Base-by-base conservation (phyloP, 176 grass and related monocot species). In the maize (Zea mays) region DNA sequence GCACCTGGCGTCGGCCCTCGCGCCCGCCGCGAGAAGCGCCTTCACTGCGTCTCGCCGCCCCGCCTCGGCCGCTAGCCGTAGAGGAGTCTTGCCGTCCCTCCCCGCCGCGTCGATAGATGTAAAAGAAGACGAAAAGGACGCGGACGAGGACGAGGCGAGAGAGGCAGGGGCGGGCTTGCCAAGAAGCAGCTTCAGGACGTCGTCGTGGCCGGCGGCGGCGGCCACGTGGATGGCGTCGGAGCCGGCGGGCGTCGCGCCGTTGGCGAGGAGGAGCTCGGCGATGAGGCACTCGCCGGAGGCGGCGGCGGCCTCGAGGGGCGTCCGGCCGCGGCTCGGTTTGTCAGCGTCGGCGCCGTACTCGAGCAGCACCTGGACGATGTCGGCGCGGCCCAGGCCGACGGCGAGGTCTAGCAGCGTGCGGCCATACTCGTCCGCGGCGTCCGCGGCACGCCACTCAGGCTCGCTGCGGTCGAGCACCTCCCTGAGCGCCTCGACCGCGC, bases 311-410 rank as follows among this genome's bases (percentile, higher is more conserved):
- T 93, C 91, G 36, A 93, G 78, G 0, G 91, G 91, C 5, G 91
- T 85, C 6, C 81, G 34, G 0, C 84, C 78, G 9, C 74, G 74
- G 74, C 85, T 87, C 1, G 81, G 85, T 39, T 86, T 81, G 46
- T 90, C 87, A n/a, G 88, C 81, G 85, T 93, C 85, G 5, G 91
- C 84, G 8, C 84, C 87, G 70, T 90, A 93, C 77, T 93, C 91
- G 70, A 93, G 91, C 5, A 93, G 78, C 17, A 90, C 84, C 87
- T 93, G 91, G 38, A 90, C 91, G 57, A 93, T 73, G 15, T 93
- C 91, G 0, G 87, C 84, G n/a, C 91, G 87, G 46, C 87, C 79
- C 38, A 84, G 84, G 57, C 78, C 50, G 4, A 93, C 85, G 1
- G 91, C 91, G 8, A 90, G 79, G 62, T 90, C 84, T 2, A 93